phyloP scores from a whole-genome alignment of 768 basidiomycete genomes.

The Russula griseocarnosa region DNA sequence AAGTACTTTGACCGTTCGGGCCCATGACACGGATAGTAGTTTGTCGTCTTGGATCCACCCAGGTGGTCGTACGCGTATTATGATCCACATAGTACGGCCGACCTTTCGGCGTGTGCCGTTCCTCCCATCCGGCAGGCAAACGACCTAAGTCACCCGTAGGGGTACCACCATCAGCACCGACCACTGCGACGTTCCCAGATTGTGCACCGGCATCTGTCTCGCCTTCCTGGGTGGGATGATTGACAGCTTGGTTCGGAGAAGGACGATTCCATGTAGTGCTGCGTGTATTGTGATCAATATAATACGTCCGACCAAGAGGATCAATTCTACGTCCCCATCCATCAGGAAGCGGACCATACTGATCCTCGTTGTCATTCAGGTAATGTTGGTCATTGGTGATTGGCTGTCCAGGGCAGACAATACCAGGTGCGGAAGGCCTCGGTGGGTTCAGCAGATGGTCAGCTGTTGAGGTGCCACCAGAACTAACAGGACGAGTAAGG shows the following conservation, averaged over 20 bases:
- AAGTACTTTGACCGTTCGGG: conserved; percentile 81
- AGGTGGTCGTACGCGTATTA: conserved; percentile 99
- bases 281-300: conserved; percentile 98
- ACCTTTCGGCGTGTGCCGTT: conserved; percentile 96
- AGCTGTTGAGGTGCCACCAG: conserved; percentile 31
- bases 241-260: conserved; percentile 67
- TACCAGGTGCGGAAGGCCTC: no score
- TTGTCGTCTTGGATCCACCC: conserved; percentile 98
- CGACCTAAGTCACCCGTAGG: conserved; percentile 79
- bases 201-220: conserved; percentile 49
- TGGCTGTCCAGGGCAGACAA: no score
- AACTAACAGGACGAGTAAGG: conserved; percentile 38
- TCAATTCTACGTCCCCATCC: conserved; percentile 98
- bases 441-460: conserved; percentile 16
- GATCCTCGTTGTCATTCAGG: conserved; percentile 89
- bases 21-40: conserved; percentile 96
- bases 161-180: conserved; percentile 46
- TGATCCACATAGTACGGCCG: conserved; percentile 99
- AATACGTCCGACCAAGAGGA: conserved; percentile 93
- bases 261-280: conserved; percentile 98
- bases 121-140: conserved; percentile 97
- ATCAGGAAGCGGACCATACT: conserved; percentile 75
- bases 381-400: no score
- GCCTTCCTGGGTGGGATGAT: conserved; percentile 62
- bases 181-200: conserved; percentile 37